phyloP scores from a whole-genome alignment of 2,329 filamentous ascomycete species.

The Curvularia sp. region DNA sequence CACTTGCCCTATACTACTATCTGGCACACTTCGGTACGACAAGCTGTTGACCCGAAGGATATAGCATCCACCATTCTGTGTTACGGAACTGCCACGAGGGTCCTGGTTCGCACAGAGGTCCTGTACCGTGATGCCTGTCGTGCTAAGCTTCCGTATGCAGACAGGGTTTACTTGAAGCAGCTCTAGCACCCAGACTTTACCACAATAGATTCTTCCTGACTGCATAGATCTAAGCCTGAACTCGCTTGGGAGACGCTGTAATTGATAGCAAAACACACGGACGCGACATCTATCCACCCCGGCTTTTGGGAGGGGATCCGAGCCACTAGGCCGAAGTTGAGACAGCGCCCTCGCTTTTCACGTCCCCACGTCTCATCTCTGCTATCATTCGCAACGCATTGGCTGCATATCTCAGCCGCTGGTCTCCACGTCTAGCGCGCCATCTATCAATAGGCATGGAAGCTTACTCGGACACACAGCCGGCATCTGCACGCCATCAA shows the following conservation, averaged over 20 bases:
- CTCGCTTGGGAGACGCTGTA: conserved; percentile 41
- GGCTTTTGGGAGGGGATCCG: conserved; percentile 51
- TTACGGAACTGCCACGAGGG: conserved; percentile 14
- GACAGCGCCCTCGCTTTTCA: conserved; percentile 44
- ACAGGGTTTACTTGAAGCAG: conserved; percentile 24
- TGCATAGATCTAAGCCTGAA: conserved; percentile 32
- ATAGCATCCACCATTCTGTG: conserved; percentile 9
- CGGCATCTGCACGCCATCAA: conserved; percentile 48
- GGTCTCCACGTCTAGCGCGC: conserved; percentile 42
- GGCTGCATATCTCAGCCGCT: conserved; percentile 44
- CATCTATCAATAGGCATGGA: conserved; percentile 51
- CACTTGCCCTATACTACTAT: conserved; percentile 11
- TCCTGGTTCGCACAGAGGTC: conserved; percentile 8
- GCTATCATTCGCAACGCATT: conserved; percentile 49
- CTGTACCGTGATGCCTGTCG: conserved; percentile 7
- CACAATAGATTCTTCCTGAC: conserved; percentile 34
- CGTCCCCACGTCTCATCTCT: conserved; percentile 51
- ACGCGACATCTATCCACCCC: conserved; percentile 39
- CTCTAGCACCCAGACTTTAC: conserved; percentile 25
- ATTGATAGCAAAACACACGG: conserved; percentile 46
- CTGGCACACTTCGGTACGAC: conserved; percentile 11
- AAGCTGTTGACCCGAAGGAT: conserved; percentile 6
- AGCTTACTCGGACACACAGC: conserved; percentile 47
- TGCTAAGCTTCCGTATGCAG: conserved; percentile 4
- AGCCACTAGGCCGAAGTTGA: conserved; percentile 47